Base-by-base conservation (phyloP, 352 stramenopile species). In the Pythium aphanidermatum region DNA sequence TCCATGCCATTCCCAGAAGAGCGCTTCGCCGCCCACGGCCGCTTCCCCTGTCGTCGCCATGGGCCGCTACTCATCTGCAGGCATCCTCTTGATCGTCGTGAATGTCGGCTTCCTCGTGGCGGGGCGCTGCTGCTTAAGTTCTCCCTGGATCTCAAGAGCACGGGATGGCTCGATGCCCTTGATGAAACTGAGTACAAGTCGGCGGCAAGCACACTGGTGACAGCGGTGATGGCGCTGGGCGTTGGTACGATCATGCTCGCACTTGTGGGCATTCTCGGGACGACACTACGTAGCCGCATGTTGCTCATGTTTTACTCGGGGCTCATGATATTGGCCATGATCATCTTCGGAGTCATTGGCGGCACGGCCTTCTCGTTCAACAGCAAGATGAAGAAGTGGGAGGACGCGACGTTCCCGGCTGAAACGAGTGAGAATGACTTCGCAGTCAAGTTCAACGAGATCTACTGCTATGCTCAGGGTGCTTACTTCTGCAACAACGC, bases 401-500 rank as follows among this genome's bases (percentile, higher is more conserved):
- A 82, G n/a, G 34, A 55, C 11, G 48, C 46, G 2, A 33, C 48
- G 27, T 94, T 83, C 60, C 82, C 79, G 2, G 77, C 68, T 7
- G 61, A 65, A 0, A 44, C 66, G 2, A 51, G 65, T 13, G 82
- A 94, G 60, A 68, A 51, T 23, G 63, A 70, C n/a, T 58, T 94
- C 49, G 74, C 70, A 1, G 51, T 55, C 31, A 81, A 73, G 12
- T 91, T 94, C 32, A 90, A 90, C 39, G 58, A 91, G 41, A 63
- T 79, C 37, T 94, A 94, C 53, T 94, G 82, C 63, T 94, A 86
- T 49, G 76, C 77, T 0, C 77, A 92, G 34, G 79, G 78, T 20
- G 82, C 81, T 33, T 89, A 85, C 52, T 84, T 81, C 37, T 94
- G 82, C 59, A 94, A 90, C 59, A 77, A 81, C 28, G 78, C 78